Percentiles rank a stretch among this genome's conserved stretches.
These are phyloP conservation scores for Fusarium devonianum DNA, from an alignment of 2,329 filamentous ascomycete species.

Conservation along the genomic window DNA sequence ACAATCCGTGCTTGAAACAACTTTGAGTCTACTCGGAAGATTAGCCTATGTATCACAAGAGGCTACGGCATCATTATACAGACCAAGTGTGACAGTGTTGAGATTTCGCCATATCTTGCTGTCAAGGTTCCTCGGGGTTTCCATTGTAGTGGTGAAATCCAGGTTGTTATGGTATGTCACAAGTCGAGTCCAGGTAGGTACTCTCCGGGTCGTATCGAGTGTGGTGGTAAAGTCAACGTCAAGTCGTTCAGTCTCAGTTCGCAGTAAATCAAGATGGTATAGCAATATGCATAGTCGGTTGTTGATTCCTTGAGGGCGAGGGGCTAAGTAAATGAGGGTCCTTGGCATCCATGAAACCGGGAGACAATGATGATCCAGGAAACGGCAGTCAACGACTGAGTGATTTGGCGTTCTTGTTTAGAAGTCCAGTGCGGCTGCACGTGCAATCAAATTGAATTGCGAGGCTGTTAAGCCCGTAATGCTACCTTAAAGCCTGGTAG, in stretches of 20 bases:
- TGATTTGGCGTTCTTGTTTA: conserved; percentile 6
- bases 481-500: no score
- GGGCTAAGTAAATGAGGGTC: conserved; percentile 24
- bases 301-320: conserved; percentile 6
- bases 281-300: conserved; percentile 26
- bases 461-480: conserved; percentile 24
- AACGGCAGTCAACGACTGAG: conserved; percentile 1
- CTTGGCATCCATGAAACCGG: conserved; percentile 19
- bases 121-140: conserved; percentile 22
- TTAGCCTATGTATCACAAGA: conserved; percentile 41
- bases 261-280: conserved; percentile 35
- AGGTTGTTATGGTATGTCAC: conserved; percentile 25
- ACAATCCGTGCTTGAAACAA: conserved; percentile 55
- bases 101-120: conserved; percentile 36
- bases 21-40: conserved; percentile 59
- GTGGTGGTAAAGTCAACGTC: background rate
- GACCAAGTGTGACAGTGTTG: conserved; percentile 39
- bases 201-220: conserved; percentile 7
- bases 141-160: conserved; percentile 9
- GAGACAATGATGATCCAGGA: conserved; percentile 8
- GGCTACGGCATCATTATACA: conserved; percentile 33
- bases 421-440: conserved; percentile 43
- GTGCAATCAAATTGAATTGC: conserved; percentile 48
- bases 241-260: conserved; percentile 16
- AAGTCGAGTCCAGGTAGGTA: conserved; percentile 18